Base-by-base conservation (phyloP, 306 rosid species). In the Inga laurina region DNA sequence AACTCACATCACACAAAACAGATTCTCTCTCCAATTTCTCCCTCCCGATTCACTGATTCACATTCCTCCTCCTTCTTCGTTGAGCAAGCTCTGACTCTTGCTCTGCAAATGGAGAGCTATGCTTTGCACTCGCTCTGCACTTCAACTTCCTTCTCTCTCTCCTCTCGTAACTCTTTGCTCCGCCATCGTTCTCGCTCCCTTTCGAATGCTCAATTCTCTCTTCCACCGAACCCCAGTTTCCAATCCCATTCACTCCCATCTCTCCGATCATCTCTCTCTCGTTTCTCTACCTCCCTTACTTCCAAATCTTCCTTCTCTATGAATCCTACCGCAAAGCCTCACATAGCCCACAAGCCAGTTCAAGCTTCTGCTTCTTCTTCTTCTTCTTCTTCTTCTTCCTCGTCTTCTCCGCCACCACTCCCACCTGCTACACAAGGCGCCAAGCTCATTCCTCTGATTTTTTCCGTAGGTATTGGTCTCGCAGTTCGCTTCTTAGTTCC, bases 391-490 rank as follows among this genome's bases (percentile, higher is more conserved):
- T 15, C 61, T 52, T 14, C 59, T 10, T 45, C 48, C 13, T 11
- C 73, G 8, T 83, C 79, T 34, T 76, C 49, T 41, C 18, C 24
- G 6, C 39, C 79, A 4, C 66, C 87, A 32, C 66, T 74, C 13
- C 85, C 80, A 0, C 75, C 85, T 1, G 39, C 77, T 48, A 77
- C 85, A 2, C 82, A 82, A 56, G 99, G 99, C 7, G 95, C 91
- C 65, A 94, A 92, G 74, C 89, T 87, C 8, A 48, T 90, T 32
- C 98, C 99, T n/a, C 86, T 96, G 0, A 7, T 86, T 0, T 72
- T 94, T 65, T 92, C 97, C 12, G 10, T 96, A 12, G 78, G 77
- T 34, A 52, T 96, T 3, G 99, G 99, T 39, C 86, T 96, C 56
- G 68, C 82, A 45, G 86, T 96, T 21, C 90, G 95, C 0, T 94